Base-by-base conservation (phyloP, 805 yeast species). In the Wickerhamiella occidentalis region DNA sequence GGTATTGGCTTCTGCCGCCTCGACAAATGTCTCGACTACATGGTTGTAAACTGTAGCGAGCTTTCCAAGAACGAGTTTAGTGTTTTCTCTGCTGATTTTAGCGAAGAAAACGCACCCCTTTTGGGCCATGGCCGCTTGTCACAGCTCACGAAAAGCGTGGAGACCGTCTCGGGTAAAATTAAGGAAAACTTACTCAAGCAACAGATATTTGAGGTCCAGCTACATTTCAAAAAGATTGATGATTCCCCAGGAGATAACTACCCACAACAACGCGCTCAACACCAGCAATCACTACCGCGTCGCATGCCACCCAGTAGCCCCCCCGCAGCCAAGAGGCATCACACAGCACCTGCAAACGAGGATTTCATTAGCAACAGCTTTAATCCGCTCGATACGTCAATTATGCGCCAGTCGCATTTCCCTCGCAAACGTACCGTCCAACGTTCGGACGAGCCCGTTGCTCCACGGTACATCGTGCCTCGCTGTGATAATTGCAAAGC, bases 101-200 rank as follows among this genome's bases (percentile, higher is more conserved):
- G 66, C 11, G 73, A 68, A 50, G 60, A 58, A 15, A 69, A 58
- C 43, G 52, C 54, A 40, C 72, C 73, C 11, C 52, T 64, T 28
- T 68, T 66, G 42, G 69, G 70, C 22, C 71, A 69, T 52, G 73
- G 73, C 12, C 52, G 59, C 50, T 56, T 69, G 11, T 61, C 67
- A 6, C 29, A 18, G 3, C 37, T 52, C 28, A 36, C 25, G 8
- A 26, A 42, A 12, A 47, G 42, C n/a, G 26, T 18, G 15, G 48
- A 30, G 38, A 29, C 30, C 9, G 44, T 45, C 6, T 15, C 49
- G 9, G 54, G 54, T 18, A 36, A 40, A 18, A 25, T 51, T 25
- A 30, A 41, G 22, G 28, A 29, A 17, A 40, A 48, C n/a, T 18
- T 45, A n/a, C 41, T 51, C 4, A 21, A 19, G 15, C 38, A 46